Evolutionary conservation across 2,329 filamentous ascomycete genomes (phyloP), one percentile per base, ranked within the genome.

Genomic region (Scedosporium boydii): DNA sequence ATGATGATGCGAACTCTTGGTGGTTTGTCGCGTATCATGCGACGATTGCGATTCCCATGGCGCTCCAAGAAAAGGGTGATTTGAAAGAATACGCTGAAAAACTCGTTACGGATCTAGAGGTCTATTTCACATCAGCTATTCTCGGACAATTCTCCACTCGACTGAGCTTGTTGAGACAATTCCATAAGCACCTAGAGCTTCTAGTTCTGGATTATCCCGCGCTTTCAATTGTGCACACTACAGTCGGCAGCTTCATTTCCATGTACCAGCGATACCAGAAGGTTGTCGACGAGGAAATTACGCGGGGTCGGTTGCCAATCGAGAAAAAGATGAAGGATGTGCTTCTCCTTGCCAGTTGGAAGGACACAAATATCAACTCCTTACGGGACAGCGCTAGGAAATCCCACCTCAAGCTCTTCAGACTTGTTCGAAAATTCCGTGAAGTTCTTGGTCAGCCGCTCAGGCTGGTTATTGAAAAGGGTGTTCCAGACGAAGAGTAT

Each of bases 1-100:
- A 87, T 23, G 83, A 90, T 58, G 88, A 91, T 69, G 92, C 93
- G 2, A 87, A 87, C 68, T 88, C 89, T 16, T 99, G 95, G 95
- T 99, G 93, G 88, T 99, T 97, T 69, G 83, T 98, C 64, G 92
- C 93, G 1, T 99, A 97, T 69, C 91, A 98, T 73, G 91, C 88
- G 4, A 85, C 96, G 51, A 83, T 99, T 67, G 88, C 87, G 3
- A 88, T 87, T 9, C 89, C 93, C 0, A 78, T 90, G 61, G 82
- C 84, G 21, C 81, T 93, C 64, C 77, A 83, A 0, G 80, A 85
- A 63, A 80, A 82, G 26, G 80, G 78, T 1, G 75, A 87, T 57
- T 75, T 96, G 63, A 76, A 78, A 42, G 73, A 76, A 16, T 91
- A 96, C 71, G 81, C 85, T 0, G 80, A 82, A 63, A 84, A 86